A percentile compares a stretch with the other conserved stretches of the same genome.
These are phyloP conservation scores for Thyridium curvatum DNA, from an alignment of 2,329 filamentous ascomycete species.

Conservation along the genomic window DNA sequence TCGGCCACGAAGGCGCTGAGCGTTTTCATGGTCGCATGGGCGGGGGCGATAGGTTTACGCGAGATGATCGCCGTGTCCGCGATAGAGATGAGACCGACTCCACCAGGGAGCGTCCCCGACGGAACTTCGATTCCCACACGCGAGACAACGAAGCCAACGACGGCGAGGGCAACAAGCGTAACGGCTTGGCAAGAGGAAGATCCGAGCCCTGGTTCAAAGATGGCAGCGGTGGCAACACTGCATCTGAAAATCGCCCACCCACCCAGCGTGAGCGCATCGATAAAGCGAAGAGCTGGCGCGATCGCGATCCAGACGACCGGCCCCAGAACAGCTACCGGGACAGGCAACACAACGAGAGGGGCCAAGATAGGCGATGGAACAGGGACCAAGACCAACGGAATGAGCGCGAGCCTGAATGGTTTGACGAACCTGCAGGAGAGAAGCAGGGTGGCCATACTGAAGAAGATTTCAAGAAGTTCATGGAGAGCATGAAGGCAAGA, in stretches of 20 bases:
- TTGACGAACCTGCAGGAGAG: slow-evolving; percentile 68
- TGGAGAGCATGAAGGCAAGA: slow-evolving; percentile 78
- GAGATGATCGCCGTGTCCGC: slow-evolving; percentile 37
- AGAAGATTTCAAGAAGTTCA: slow-evolving; percentile 92
- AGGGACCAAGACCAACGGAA: slow-evolving; percentile 47
- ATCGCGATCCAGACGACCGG: slow-evolving; percentile 37
- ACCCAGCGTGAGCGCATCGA: slow-evolving; percentile 49
- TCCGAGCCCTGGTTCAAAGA: slow-evolving; percentile 73
- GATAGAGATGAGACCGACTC: slow-evolving; percentile 57
- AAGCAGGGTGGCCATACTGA: slow-evolving; percentile 69
- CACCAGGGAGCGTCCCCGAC: slow-evolving; percentile 27
- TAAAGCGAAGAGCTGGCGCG: slow-evolving; percentile 55
- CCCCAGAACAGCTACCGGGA: slow-evolving; percentile 27
- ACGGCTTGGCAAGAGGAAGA: slow-evolving; percentile 58
- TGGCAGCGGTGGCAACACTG: slow-evolving; percentile 31
- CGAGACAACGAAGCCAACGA: slow-evolving; percentile 47
- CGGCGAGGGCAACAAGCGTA: slow-evolving; percentile 52
- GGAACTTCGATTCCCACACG: slow-evolving; percentile 17
- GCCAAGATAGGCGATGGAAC: slow-evolving; percentile 48
- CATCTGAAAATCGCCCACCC: slow-evolving; percentile 13
- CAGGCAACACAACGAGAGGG: slow-evolving; percentile 49
- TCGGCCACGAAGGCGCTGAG: slow-evolving; percentile 66
- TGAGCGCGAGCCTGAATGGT: slow-evolving; percentile 87
- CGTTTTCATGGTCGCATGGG: slow-evolving; percentile 63
- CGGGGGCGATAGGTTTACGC: slow-evolving; percentile 32